These are phyloP conservation scores for Tricholoma bakamatsutake DNA, from an alignment of 768 basidiomycete species.

Conservation along the genomic window DNA sequence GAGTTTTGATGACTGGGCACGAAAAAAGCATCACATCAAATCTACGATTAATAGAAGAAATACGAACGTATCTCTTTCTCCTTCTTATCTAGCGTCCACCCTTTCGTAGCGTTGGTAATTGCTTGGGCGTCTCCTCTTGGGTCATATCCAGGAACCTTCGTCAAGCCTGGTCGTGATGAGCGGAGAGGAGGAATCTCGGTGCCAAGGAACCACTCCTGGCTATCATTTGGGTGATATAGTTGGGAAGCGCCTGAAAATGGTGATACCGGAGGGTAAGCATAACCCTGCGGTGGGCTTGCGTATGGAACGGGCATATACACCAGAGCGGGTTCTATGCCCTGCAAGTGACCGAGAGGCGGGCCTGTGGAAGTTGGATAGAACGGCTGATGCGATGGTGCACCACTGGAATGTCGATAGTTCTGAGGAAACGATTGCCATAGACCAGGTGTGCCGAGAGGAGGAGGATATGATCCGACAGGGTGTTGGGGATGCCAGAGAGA, in stretches of 20 bases:
- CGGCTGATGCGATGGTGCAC: background rate
- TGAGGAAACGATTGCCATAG: slow-evolving; percentile 1
- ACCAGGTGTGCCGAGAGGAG: slow-evolving; percentile 17
- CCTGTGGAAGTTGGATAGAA: slow-evolving; percentile 7
- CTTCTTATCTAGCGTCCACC: slow-evolving; percentile 2
- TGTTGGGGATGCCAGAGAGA: background rate
- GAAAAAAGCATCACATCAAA: background rate
- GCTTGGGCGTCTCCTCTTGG: slow-evolving; percentile 26
- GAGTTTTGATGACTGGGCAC: slow-evolving; percentile 23
- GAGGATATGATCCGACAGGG: slow-evolving; percentile 7
- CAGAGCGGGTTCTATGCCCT: background rate
- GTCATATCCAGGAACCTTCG: slow-evolving; percentile 27
- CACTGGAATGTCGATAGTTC: slow-evolving; percentile 8
- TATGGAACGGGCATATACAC: background rate
- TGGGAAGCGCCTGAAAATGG: slow-evolving; percentile 3
- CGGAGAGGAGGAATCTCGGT: slow-evolving; percentile 23
- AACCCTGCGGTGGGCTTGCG: background rate
- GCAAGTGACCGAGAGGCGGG: slow-evolving; percentile 1
- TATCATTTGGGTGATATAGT: slow-evolving; percentile 2
- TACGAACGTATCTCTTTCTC: background rate
- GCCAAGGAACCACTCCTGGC: slow-evolving; percentile 24
- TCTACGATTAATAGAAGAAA: background rate
- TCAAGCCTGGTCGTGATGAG: slow-evolving; percentile 10
- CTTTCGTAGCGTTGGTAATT: slow-evolving; percentile 24
- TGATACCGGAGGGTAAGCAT: slow-evolving; percentile 4